Evolutionary conservation across 192 early-diverging fungal species (phyloP).

Genomic region (Lunasporangiospora selenospora): DNA sequence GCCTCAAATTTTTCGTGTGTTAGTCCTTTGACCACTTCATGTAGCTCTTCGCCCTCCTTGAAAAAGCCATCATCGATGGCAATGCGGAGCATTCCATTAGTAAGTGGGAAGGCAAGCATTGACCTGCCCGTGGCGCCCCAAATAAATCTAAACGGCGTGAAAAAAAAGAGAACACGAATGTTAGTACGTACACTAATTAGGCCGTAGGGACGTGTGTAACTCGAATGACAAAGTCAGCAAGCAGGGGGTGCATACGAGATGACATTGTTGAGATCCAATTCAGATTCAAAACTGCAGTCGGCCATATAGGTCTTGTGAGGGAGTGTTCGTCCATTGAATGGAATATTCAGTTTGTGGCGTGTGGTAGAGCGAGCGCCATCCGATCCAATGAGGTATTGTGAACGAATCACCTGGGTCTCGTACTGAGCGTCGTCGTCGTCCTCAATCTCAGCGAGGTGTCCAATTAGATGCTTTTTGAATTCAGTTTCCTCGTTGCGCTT

Average conservation of each 20-base stretch:
- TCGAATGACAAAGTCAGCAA: too few relatives aligned
- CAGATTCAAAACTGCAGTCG: conserved; percentile 14
- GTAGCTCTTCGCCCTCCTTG: conserved; percentile 2
- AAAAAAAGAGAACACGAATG: too few relatives aligned
- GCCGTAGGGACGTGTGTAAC: too few relatives aligned
- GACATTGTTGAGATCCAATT: neutral
- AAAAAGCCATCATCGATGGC: conserved; percentile 4
- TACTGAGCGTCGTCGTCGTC: conserved; percentile 28
- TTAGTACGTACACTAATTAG: too few relatives aligned
- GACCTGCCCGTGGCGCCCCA: conserved; percentile 6
- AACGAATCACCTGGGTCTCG: conserved; percentile 14
- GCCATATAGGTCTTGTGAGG: conserved; percentile 6
- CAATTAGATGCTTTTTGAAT: conserved; percentile 4
- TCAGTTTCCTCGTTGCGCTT: conserved; percentile 1
- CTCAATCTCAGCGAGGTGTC: neutral
- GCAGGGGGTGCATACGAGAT: neutral
- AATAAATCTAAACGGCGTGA: too few relatives aligned
- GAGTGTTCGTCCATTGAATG: conserved; percentile 16
- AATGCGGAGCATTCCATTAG: conserved; percentile 4
- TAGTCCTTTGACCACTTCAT: neutral
- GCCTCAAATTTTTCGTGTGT: conserved; percentile 23
- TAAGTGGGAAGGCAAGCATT: conserved; percentile 13
- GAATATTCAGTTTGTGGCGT: conserved; percentile 37
- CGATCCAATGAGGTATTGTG: conserved; percentile 34
- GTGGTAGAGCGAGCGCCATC: conserved; percentile 37